These are phyloP conservation scores for Lactarius indigo DNA, from an alignment of 768 basidiomycete genomes.

Conservation along the genomic window DNA sequence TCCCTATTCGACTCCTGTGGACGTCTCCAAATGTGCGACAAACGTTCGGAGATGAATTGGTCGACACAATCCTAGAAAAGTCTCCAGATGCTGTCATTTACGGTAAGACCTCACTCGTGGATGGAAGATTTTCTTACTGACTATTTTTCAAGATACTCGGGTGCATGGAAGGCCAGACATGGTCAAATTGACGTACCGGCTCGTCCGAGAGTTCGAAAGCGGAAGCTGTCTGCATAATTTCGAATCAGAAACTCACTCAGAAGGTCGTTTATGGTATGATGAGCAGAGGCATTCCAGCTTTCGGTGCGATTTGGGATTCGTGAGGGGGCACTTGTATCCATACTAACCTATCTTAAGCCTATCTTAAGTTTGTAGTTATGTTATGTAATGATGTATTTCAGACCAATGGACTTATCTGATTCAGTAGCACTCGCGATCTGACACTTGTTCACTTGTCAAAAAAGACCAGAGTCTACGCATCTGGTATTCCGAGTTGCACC, in stretches of 20 bases:
- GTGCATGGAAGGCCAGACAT: conserved; percentile 37
- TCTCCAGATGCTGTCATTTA: conserved; percentile 56
- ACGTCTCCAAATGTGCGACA: conserved; percentile 56
- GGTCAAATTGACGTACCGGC: conserved; percentile 36
- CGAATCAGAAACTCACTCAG: conserved; percentile 53
- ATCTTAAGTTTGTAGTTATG: neutral
- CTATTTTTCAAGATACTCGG: conserved; percentile 32
- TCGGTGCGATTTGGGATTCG: conserved; percentile 61
- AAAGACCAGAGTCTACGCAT: neutral
- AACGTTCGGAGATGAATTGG: conserved; percentile 60
- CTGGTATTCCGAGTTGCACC: neutral
- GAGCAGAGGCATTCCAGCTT: conserved; percentile 58
- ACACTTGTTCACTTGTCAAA: neutral
- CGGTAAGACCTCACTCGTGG: conserved; percentile 35
- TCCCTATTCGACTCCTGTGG: conserved; percentile 58
- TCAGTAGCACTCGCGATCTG: too few species aligned
- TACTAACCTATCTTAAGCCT: neutral
- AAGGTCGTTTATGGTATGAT: conserved; percentile 60
- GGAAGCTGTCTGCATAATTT: conserved; percentile 54
- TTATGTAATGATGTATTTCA: neutral
- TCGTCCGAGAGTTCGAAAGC: conserved; percentile 38
- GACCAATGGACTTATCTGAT: neutral
- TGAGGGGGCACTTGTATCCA: conserved; percentile 28
- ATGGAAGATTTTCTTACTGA: neutral
- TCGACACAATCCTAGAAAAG: conserved; percentile 51